Percentiles rank a stretch among this genome's conserved stretches.
Evolutionary conservation across 1,284 basidiomycete genomes (phyloP).

Genomic region (Cutaneotrichosporon sp.): DNA sequence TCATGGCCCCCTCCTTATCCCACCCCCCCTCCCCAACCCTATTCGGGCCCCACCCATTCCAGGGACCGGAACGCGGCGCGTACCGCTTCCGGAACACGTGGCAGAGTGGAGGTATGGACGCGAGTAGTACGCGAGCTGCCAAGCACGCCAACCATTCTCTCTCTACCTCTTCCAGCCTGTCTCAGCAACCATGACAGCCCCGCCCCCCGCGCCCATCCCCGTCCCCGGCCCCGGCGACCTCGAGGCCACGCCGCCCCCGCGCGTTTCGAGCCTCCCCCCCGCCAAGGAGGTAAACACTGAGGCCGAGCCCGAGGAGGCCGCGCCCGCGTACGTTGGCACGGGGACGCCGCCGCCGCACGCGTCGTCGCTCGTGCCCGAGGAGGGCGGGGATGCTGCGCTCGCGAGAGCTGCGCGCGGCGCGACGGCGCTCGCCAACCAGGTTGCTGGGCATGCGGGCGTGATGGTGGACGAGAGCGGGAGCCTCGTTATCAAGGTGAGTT

Average conservation of each 20-base stretch:
- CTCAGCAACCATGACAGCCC: neutral
- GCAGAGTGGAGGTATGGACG: too few relatives aligned
- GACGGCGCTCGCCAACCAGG: constrained; percentile 62
- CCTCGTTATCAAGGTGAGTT: constrained; percentile 73
- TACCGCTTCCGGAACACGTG: neutral
- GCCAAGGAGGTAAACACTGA: too few relatives aligned
- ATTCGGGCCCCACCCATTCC: neutral
- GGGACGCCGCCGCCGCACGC: neutral
- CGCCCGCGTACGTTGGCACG: neutral
- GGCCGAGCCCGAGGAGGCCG: too few relatives aligned
- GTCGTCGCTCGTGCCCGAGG: neutral
- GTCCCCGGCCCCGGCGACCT: constrained; percentile 1
- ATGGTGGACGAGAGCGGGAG: constrained; percentile 71
- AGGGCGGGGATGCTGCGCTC: neutral
- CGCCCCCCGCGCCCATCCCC: neutral
- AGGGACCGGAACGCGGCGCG: neutral
- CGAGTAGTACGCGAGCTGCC: too few relatives aligned
- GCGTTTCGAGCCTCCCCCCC: neutral
- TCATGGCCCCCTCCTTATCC: neutral
- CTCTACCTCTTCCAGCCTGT: neutral
- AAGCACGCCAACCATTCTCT: too few relatives aligned
- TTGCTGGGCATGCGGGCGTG: constrained; percentile 84
- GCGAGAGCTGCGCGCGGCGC: constrained; percentile 1
- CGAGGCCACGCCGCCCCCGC: neutral
- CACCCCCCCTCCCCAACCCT: neutral